These are phyloP conservation scores for Circinella umbellata DNA, from an alignment of 371 early-diverging fungal genomes.

Conservation along the genomic window DNA sequence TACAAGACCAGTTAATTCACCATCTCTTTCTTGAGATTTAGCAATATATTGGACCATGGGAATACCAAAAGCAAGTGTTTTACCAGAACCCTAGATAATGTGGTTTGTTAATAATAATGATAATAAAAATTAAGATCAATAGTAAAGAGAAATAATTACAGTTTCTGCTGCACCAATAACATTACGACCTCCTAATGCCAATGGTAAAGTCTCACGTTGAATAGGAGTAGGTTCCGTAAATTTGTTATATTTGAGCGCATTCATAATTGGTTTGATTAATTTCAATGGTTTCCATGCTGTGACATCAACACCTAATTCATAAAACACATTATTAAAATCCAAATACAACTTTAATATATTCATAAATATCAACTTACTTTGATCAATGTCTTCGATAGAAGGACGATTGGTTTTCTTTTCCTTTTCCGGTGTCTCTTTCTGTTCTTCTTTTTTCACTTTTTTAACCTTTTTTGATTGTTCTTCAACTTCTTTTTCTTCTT, in stretches of 20 bases:
- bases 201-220: constrained; percentile 85
- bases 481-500: constrained; percentile 26
- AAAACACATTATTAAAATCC: neutral
- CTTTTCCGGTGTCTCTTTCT: constrained; percentile 27
- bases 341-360: neutral
- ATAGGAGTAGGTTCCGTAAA: constrained; percentile 93
- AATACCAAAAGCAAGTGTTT: constrained; percentile 91
- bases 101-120: neutral
- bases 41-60: constrained; percentile 77
- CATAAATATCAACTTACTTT: constrained; percentile 21
- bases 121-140: neutral
- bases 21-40: constrained; percentile 38
- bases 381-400: constrained; percentile 46
- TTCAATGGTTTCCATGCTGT: constrained; percentile 64
- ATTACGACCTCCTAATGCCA: constrained; percentile 78
- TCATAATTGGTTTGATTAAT: constrained; percentile 57
- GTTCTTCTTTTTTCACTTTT: constrained; percentile 27
- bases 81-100: constrained; percentile 79
- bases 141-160: constrained; percentile 31
- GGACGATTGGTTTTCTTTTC: constrained; percentile 38
- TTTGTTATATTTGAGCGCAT: constrained; percentile 71
- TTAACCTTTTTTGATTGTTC: constrained; percentile 26
- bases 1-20: constrained; percentile 58
- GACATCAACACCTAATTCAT: constrained; percentile 48
- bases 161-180: constrained; percentile 99